Percentiles rank a stretch among this genome's conserved stretches.
These are phyloP conservation scores for Fusarium aywerte DNA, from an alignment of 2,329 filamentous ascomycete species.

Conservation along the genomic window DNA sequence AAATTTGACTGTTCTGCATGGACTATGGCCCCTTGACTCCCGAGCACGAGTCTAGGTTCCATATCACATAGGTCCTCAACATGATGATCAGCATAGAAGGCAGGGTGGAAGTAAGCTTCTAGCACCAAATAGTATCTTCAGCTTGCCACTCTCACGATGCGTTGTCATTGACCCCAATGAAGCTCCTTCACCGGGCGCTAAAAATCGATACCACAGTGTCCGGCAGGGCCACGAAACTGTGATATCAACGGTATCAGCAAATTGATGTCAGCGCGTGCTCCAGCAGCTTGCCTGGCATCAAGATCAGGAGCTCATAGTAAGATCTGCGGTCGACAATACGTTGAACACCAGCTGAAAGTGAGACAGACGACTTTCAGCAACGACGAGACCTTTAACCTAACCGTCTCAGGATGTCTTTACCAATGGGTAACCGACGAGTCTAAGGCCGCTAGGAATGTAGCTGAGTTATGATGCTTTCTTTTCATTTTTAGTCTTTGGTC, in stretches of 20 bases:
- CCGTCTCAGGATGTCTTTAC: neutral
- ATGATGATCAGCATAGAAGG: neutral
- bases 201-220: neutral
- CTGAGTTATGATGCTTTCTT: no score
- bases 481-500: no score
- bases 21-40: no score
- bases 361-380: constrained; percentile 1
- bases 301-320: neutral
- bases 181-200: neutral
- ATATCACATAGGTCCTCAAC: no score
- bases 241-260: neutral
- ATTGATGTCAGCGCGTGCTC: neutral
- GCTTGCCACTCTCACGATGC: neutral
- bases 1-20: no score
- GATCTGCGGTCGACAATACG: accelerated
- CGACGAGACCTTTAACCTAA: neutral
- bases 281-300: accelerated
- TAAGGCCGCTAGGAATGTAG: no score
- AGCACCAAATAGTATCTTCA: neutral
- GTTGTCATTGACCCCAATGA: neutral
- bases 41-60: no score
- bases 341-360: neutral
- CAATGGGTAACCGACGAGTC: neutral
- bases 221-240: no score
- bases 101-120: accelerated